Evolutionary conservation across 176 grass and related monocot genomes (phyloP).

Genomic region (barley (Hordeum vulgare)): MorexV3_pseudomolecules_assembly NC_058518.1:76664109-76664608

Average conservation of each 20-base stretch:
- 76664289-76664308: slow-evolving; percentile 61
- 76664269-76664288: slow-evolving; percentile 4
- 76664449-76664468: slow-evolving; percentile 68
- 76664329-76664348: slow-evolving; percentile 62
- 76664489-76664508: slow-evolving; percentile 5
- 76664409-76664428: slow-evolving; percentile 11
- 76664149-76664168: neutral
- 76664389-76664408: slow-evolving; percentile 20
- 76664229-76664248: slow-evolving; percentile 15
- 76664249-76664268: neutral
- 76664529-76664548: slow-evolving; percentile 2
- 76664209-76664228: neutral
- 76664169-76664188: neutral
- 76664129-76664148: neutral
- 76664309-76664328: slow-evolving; percentile 63
- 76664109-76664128: neutral
- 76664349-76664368: slow-evolving; percentile 32
- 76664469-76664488: slow-evolving; percentile 54
- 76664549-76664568: slow-evolving; percentile 11
- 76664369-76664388: slow-evolving; percentile 20
- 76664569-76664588: slow-evolving; percentile 22
- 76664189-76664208: neutral
- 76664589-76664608: neutral
- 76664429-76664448: slow-evolving; percentile 67
- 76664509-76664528: neutral